Conservation (phyloP, 2,329 filamentous ascomycete genomes). For the Raffaelea arxii region DNA sequence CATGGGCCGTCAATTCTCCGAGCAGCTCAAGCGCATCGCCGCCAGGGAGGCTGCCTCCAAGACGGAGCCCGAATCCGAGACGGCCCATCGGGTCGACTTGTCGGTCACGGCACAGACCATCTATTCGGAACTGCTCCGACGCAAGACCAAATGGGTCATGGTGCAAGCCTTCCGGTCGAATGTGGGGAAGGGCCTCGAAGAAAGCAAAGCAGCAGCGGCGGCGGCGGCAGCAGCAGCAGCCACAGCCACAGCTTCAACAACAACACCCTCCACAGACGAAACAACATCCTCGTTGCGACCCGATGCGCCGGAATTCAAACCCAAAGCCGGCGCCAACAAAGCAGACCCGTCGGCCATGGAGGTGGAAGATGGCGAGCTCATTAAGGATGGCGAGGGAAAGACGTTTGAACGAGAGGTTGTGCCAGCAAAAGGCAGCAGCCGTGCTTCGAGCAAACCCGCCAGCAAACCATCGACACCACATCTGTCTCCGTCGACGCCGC, state of each 20-base stretch:
- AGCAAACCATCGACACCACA: conserved; percentile 19
- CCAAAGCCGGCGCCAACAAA: neutral
- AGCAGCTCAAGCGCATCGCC: conserved; percentile 56
- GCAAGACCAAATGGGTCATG: conserved; percentile 60
- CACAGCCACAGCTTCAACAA: too few relatives aligned
- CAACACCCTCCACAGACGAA: conserved; percentile 10
- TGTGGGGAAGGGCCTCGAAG: conserved; percentile 35
- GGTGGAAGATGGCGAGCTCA: conserved; percentile 67
- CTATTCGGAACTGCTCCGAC: conserved; percentile 58
- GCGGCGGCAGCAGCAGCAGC: conserved; percentile 11
- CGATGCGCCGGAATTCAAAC: conserved; percentile 54
- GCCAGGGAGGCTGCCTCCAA: conserved; percentile 48
- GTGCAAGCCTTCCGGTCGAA: conserved; percentile 64
- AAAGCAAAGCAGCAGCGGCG: conserved; percentile 10
- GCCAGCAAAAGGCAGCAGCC: conserved; percentile 10
- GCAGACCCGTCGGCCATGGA: too few relatives aligned
- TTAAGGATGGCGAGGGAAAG: conserved; percentile 44
- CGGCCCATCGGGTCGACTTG: conserved; percentile 60
- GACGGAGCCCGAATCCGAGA: conserved; percentile 25
- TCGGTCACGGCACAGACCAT: conserved; percentile 65
- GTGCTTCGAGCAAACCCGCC: conserved; percentile 13
- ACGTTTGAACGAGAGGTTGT: conserved; percentile 7
- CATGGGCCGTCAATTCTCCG: conserved; percentile 61
- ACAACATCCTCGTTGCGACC: conserved; percentile 42
- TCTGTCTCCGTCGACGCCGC: conserved; percentile 9